phyloP scores from a whole-genome alignment of 495 filamentous ascomycete genomes.

The Hamigera avellanea region DNA sequence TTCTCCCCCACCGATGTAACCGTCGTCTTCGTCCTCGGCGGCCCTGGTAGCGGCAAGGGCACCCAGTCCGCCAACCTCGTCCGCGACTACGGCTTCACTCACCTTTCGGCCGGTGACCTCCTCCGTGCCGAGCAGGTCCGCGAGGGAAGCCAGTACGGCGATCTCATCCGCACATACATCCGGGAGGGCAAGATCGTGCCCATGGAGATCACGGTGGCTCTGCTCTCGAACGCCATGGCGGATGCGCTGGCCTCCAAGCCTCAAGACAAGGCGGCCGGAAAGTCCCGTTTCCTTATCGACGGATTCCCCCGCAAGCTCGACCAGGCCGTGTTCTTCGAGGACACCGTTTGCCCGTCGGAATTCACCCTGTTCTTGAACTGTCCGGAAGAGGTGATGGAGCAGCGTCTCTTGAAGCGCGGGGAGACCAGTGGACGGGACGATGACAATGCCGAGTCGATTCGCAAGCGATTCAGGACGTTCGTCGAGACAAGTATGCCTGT shows the following conservation, averaged over 20 bases:
- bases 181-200: conserved; percentile 89
- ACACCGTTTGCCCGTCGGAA: conserved; percentile 66
- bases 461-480: conserved; percentile 89
- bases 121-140: conserved; percentile 88
- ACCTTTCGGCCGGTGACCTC: conserved; percentile 88
- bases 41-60: conserved; percentile 45
- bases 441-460: conserved; percentile 90
- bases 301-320: conserved; percentile 95
- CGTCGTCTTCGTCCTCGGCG: conserved; percentile 58
- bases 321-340: conserved; percentile 88
- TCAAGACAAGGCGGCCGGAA: conserved; percentile 9
- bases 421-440: conserved; percentile 85
- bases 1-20: conserved; percentile 74
- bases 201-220: conserved; percentile 92
- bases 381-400: conserved; percentile 77
- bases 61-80: conserved; percentile 84
- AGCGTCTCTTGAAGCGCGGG: conserved; percentile 71
- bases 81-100: conserved; percentile 79
- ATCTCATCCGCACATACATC: conserved; percentile 84
- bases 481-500: conserved; percentile 95
- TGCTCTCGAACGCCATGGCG: conserved; percentile 88
- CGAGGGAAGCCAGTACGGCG: conserved; percentile 72
- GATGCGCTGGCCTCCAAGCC: conserved; percentile 33
- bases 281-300: conserved; percentile 72
- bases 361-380: conserved; percentile 90